Base-by-base conservation (phyloP, 495 filamentous ascomycete species). In the Parathielavia hyrcaniae region DNA sequence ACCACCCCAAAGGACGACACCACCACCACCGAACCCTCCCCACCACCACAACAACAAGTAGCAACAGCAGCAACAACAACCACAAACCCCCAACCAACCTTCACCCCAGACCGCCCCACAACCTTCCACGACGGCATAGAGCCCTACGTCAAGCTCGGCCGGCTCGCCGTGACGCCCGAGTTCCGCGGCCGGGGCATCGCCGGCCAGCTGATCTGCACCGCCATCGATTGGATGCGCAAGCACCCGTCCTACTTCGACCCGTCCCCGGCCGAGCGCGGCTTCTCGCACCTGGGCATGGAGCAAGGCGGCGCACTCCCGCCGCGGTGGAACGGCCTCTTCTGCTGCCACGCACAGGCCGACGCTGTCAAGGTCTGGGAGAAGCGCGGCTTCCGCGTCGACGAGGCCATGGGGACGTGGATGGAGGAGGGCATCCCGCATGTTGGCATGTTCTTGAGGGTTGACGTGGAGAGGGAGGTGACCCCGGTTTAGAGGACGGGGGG, bases 361-460 rank as follows among this genome's bases (percentile, higher is more conserved):
- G 83, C 86, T 26, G 77, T 81, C 61, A 65, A 64, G 59, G 69
- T 83, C 61, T 95, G 88, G 80, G 66, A 64, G 55, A 73, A 73
- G 53, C 75, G 82, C 69, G 90, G 90, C 0, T 97, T 95, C 65
- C 67, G 70, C 61, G 67, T 78, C 9, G 90, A 96, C 72, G 75
- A 82, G 66, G 71, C 67, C 9, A 80, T 93, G 82, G 88, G 89
- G 0, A 72, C 61, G 60, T 97, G 91, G 89, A 72, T 75, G 40
- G 91, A 96, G 73, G 89, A 95, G 61, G 89, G 88, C 20, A 89
- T 95, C 61, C 76, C 79, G 63, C 91, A 96, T 79, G 80, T 91
- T 32, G 89, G 86, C 14, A 92, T 95, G 89, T 92, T 77, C 54
- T 56, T 61, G 44, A 67, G 78, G 16, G 51, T 78, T 5, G 58